These are phyloP conservation scores for Aspergillus ustus DNA, from an alignment of 2,329 filamentous ascomycete species.

Conservation along the genomic window DNA sequence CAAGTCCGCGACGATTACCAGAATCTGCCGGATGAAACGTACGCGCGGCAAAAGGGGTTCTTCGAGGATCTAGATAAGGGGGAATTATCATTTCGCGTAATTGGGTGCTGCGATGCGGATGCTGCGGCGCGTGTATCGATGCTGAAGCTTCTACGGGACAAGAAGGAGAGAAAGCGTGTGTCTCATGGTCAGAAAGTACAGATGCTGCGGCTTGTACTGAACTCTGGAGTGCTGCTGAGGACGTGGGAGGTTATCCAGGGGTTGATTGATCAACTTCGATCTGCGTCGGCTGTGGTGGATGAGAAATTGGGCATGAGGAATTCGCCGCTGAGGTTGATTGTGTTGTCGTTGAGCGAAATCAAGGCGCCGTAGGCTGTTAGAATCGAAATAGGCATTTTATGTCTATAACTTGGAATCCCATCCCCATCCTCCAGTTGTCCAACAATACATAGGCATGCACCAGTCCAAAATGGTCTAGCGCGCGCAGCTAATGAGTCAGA, in stretches of 20 bases:
- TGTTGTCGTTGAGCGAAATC: not conserved
- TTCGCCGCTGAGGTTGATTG: not conserved
- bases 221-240: not conserved
- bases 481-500: no score
- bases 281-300: not conserved
- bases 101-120: not conserved
- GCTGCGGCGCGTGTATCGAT: not conserved
- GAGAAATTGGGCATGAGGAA: not conserved
- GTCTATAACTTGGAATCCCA: no score
- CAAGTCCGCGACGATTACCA: conserved; percentile 14
- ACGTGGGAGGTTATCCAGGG: not conserved
- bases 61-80: conserved; percentile 18
- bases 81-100: conserved; percentile 3
- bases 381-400: no score
- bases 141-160: not conserved
- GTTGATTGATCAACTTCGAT: not conserved
- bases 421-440: no score
- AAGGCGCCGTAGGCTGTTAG: not conserved
- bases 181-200: not conserved
- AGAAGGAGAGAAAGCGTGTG: not conserved
- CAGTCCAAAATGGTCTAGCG: no score
- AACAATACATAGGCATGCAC: no score
- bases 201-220: not conserved
- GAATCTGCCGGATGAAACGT: conserved; percentile 4
- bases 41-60: conserved; percentile 14